These are phyloP conservation scores for Pseudotulostoma volvatum DNA, from an alignment of 495 filamentous ascomycete species.

Conservation along the genomic window DNA sequence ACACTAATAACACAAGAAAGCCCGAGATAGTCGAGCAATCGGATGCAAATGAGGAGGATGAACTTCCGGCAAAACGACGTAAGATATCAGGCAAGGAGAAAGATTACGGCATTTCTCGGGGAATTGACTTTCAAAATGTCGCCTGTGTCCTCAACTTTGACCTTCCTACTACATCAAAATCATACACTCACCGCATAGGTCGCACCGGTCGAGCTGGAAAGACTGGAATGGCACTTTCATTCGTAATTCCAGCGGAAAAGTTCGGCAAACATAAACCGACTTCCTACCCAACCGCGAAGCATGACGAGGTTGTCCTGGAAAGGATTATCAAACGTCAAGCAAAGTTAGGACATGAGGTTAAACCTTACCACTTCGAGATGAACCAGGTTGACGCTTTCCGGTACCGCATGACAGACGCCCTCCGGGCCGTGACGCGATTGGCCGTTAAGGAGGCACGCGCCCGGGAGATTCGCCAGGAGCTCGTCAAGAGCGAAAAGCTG, in stretches of 20 bases:
- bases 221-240: constrained; percentile 86
- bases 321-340: constrained; percentile 57
- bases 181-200: constrained; percentile 90
- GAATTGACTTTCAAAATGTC: constrained; percentile 93
- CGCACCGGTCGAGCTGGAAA: constrained; percentile 83
- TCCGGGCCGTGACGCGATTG: constrained; percentile 63
- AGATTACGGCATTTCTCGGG: constrained; percentile 84
- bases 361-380: constrained; percentile 91
- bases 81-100: constrained; percentile 47
- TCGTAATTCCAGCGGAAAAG: constrained; percentile 65
- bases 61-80: constrained; percentile 38
- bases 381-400: constrained; percentile 79
- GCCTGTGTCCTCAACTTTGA: constrained; percentile 95
- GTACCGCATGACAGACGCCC: constrained; percentile 84
- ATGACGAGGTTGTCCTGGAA: constrained; percentile 69
- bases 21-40: constrained; percentile 13
- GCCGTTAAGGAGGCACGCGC: constrained; percentile 81
- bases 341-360: constrained; percentile 58
- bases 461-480: constrained; percentile 71
- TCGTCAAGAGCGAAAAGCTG: constrained; percentile 82
- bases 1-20: constrained; percentile 10
- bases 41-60: constrained; percentile 15
- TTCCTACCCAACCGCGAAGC: constrained; percentile 45
- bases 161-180: constrained; percentile 71
- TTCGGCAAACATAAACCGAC: constrained; percentile 86